A percentile compares a stretch with the other conserved stretches of the same genome.
These are phyloP conservation scores for Linum trigynum DNA, from an alignment of 345 rosid genomes.

Conservation along the genomic window DNA sequence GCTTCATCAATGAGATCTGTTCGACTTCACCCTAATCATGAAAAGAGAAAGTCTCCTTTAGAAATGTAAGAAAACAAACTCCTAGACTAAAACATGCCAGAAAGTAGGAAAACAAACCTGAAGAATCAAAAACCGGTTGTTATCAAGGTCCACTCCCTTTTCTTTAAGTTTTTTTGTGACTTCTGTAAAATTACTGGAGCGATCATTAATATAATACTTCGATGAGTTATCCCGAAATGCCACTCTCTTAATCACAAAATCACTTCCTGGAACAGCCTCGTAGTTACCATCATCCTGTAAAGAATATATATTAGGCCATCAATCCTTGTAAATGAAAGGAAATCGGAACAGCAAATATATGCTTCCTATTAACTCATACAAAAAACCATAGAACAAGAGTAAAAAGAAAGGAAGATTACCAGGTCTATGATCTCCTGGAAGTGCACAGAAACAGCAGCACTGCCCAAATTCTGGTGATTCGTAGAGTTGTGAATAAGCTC, in stretches of 20 bases:
- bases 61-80: background rate
- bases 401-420: slow-evolving; percentile 32
- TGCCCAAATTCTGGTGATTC: slow-evolving; percentile 85
- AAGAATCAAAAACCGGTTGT: slow-evolving; percentile 95
- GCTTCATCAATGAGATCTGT: slow-evolving; percentile 98
- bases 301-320: background rate
- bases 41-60: slow-evolving; percentile 10
- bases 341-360: too few relatives aligned
- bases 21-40: slow-evolving; percentile 87
- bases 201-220: slow-evolving; percentile 77
- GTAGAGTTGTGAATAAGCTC: slow-evolving; percentile 98
- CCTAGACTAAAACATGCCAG: background rate
- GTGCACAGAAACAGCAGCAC: slow-evolving; percentile 93
- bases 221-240: slow-evolving; percentile 95
- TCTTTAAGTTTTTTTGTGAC: slow-evolving; percentile 82
- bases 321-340: background rate
- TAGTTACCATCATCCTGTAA: slow-evolving; percentile 73
- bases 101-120: slow-evolving; percentile 42
- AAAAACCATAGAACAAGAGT: background rate
- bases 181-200: slow-evolving; percentile 83
- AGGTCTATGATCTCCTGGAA: slow-evolving; percentile 89
- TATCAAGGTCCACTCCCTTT: slow-evolving; percentile 96
- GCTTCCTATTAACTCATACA: too few relatives aligned
- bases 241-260: slow-evolving; percentile 80
- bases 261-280: slow-evolving; percentile 81